phyloP scores from a whole-genome alignment of 306 rosid species.

The Cucurbita moschata region DNA sequence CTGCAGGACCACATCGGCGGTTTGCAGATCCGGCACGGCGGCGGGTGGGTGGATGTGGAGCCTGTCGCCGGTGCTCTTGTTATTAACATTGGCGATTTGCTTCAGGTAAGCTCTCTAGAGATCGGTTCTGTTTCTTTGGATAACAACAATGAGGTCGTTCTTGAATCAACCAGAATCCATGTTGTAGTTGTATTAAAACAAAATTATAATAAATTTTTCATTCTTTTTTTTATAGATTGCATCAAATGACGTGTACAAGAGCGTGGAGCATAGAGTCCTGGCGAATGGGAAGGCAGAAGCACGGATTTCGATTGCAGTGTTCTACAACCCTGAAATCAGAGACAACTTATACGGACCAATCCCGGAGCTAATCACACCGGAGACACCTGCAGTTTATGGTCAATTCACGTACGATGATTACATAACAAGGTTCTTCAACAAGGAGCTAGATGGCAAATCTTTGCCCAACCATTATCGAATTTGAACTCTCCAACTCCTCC shows the following conservation, averaged over 20 bases:
- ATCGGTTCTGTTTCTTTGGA: not conserved
- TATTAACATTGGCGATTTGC: slow-evolving; percentile 63
- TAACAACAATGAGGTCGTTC: not conserved
- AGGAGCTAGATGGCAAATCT: slow-evolving; percentile 51
- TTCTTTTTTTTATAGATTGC: slow-evolving; percentile 20
- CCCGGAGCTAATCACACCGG: slow-evolving; percentile 47
- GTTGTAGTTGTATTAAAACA: too few relatives aligned
- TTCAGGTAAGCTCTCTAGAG: slow-evolving; percentile 34
- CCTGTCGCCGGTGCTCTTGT: slow-evolving; percentile 62
- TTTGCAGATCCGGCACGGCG: slow-evolving; percentile 43
- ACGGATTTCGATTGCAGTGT: slow-evolving; percentile 36
- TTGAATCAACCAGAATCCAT: too few relatives aligned
- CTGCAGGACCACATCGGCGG: slow-evolving; percentile 77
- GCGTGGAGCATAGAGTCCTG: slow-evolving; percentile 61
- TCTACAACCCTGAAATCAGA: slow-evolving; percentile 36
- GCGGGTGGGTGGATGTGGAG: slow-evolving; percentile 56
- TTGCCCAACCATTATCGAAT: slow-evolving; percentile 36
- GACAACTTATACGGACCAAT: slow-evolving; percentile 50
- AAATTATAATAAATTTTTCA: too few relatives aligned
- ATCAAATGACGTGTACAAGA: slow-evolving; percentile 51
- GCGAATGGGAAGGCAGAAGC: slow-evolving; percentile 39
- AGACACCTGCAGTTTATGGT: slow-evolving; percentile 34
- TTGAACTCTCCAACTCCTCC: not conserved
- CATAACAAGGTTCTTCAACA: slow-evolving; percentile 36
- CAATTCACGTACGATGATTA: slow-evolving; percentile 35